Conservation (phyloP, 208 protist genomes). For the Acanthamoeba polyphaga region DNA sequence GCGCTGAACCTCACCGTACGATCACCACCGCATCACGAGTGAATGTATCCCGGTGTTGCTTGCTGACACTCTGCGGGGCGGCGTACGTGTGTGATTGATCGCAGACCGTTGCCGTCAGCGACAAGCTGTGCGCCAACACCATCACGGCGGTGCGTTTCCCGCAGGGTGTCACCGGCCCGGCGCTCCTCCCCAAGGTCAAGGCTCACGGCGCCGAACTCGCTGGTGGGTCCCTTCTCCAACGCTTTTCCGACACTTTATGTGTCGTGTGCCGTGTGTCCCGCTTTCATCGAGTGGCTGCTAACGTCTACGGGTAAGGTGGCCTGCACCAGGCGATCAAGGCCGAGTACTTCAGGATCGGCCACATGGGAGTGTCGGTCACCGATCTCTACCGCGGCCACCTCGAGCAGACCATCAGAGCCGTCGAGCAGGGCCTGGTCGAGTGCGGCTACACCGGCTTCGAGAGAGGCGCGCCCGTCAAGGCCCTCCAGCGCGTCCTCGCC, state of each 20-base stretch:
- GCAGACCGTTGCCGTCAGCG: neutral
- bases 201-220: neutral
- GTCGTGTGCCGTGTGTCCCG: neutral
- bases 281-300: neutral
- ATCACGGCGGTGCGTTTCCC: constrained; percentile 76
- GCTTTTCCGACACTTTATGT: neutral
- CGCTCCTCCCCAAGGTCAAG: constrained; percentile 53
- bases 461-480: neutral
- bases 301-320: constrained; percentile 7
- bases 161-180: constrained; percentile 30
- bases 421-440: constrained; percentile 4
- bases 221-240: neutral
- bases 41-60: neutral
- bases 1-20: neutral
- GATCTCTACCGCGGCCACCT: neutral
- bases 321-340: constrained; percentile 74
- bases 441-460: constrained; percentile 48
- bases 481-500: neutral
- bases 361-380: constrained; percentile 55
- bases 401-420: constrained; percentile 16
- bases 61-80: neutral
- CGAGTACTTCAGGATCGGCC: constrained; percentile 79
- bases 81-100: neutral
- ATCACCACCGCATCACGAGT: too few relatives aligned
- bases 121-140: constrained; percentile 61